Base-by-base conservation (phyloP, 2,329 filamentous ascomycete genomes). In the Hypomyces perniciosus region DNA sequence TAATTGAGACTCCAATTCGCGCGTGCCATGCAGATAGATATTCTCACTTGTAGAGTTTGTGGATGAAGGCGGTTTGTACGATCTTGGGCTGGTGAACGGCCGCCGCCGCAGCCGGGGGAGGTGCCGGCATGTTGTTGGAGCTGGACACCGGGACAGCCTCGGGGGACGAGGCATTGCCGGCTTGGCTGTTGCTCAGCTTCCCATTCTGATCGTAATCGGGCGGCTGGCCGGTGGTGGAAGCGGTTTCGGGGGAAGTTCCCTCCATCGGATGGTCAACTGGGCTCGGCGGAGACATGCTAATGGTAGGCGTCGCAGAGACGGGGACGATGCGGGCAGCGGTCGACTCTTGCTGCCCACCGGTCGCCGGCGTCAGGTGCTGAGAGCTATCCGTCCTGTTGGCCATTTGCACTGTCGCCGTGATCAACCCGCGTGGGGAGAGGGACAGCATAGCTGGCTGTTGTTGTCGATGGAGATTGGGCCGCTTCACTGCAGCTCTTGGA, bases 51-150 rank as follows among this genome's bases (percentile, higher is more conserved):
- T 97, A 99, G 34, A 99, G 81, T 71, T 99, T 99, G 70, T 99
- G 93, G 58, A 99, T 97, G 64, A 99, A 99, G 26, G 93, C 93
- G 8, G 93, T 97, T 72, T 99, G 93, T 12, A 97, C 90, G 41
- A 96, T 92, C 72, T 99, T 99, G 53, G 93, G 91, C 66, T 96
- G 91, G 65, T 95, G 90, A 47, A 91, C 85, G 44, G 86, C 86
- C 5, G 86, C 83, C 1, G 84, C 83, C 20, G 85, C 84, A n/a
- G 76, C 71, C 3, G 74, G 70, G 20, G 70, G 67, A 12, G 76
- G 77, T 26, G 77, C 75, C 33, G 76, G 69, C 76, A 80, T 79
- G 39, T 67, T 69, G 46, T 64, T 68, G 46, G 67, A 68, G 48
- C 60, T 64, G 33, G 50, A 51, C 10, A 43, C 45, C 39, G 53